A percentile compares a stretch with the other conserved stretches of the same genome.
Conservation (phyloP, 495 filamentous ascomycete genomes). For the Cercophora scortea region DNA sequence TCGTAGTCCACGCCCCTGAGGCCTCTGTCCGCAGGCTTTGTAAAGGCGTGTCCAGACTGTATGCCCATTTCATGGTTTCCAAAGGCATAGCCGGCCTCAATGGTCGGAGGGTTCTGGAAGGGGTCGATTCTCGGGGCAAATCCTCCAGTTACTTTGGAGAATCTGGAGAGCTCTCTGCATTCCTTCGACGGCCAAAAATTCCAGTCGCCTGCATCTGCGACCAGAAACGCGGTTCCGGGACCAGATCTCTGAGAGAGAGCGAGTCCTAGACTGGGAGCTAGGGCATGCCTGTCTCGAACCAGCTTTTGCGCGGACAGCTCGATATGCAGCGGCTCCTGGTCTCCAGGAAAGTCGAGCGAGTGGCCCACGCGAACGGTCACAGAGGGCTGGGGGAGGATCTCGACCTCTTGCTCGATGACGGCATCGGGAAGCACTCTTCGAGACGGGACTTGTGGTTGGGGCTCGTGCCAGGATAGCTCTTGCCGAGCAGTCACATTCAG, state of each 20-base stretch:
- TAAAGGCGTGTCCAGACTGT: slow-evolving; percentile 12
- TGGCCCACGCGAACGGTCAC: slow-evolving; percentile 13
- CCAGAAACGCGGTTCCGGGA: slow-evolving; percentile 11
- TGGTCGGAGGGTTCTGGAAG: slow-evolving; percentile 15
- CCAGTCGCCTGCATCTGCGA: slow-evolving; percentile 18
- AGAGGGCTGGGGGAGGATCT: slow-evolving; percentile 12
- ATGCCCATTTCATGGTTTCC: slow-evolving; percentile 14
- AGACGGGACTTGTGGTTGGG: not conserved
- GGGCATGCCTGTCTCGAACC: not conserved
- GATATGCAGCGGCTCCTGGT: slow-evolving; percentile 10
- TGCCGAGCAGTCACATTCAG: slow-evolving; percentile 13
- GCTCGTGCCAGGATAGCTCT: slow-evolving; percentile 13
- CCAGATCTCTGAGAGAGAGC: slow-evolving; percentile 9
- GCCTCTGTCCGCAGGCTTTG: slow-evolving; percentile 10
- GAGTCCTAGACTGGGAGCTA: slow-evolving; percentile 12
- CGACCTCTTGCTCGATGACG: slow-evolving; percentile 18
- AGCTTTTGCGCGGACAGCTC: slow-evolving; percentile 13
- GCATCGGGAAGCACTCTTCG: slow-evolving; percentile 1
- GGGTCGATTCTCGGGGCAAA: not conserved
- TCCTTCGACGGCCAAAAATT: slow-evolving; percentile 6
- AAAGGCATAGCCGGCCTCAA: slow-evolving; percentile 18
- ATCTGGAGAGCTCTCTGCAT: slow-evolving; percentile 13
- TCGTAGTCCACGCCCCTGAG: slow-evolving; percentile 13
- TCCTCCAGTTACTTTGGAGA: slow-evolving; percentile 5
- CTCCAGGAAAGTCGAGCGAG: slow-evolving; percentile 8